Percentiles rank a stretch among this genome's conserved stretches.
phyloP scores from a whole-genome alignment of 768 basidiomycete species.

The Myochromella boudieri region DNA sequence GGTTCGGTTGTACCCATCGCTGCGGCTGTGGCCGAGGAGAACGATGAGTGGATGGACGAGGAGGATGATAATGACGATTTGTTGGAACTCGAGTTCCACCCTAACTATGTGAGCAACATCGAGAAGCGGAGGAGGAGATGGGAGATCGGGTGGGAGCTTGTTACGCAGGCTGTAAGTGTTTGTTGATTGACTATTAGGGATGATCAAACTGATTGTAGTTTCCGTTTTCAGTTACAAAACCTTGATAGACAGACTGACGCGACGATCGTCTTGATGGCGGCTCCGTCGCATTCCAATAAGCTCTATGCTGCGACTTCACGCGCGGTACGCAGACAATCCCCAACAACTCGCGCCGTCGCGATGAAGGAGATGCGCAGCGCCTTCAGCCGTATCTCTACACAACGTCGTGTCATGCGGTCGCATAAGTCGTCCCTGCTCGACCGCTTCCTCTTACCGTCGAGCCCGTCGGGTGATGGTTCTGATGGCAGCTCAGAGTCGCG shows the following conservation, averaged over 20 bases:
- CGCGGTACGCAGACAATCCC: slow-evolving; percentile 59
- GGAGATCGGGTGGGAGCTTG: slow-evolving; percentile 74
- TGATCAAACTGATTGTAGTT: slow-evolving; percentile 46
- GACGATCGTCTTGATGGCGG: slow-evolving; percentile 71
- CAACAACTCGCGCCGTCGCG: slow-evolving; percentile 43
- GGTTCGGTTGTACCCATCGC: slow-evolving; percentile 18
- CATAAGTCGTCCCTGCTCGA: slow-evolving; percentile 44
- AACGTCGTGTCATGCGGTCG: slow-evolving; percentile 48
- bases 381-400: slow-evolving; percentile 60
- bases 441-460: slow-evolving; percentile 46
- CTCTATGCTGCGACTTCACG: slow-evolving; percentile 66
- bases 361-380: slow-evolving; percentile 53
- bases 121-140: slow-evolving; percentile 71
- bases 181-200: slow-evolving; percentile 50
- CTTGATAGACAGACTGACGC: slow-evolving; percentile 81
- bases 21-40: slow-evolving; percentile 36
- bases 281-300: slow-evolving; percentile 72
- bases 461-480: slow-evolving; percentile 50
- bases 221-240: slow-evolving; percentile 59
- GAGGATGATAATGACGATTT: slow-evolving; percentile 73
- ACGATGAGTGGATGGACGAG: slow-evolving; percentile 71
- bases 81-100: slow-evolving; percentile 76
- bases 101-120: slow-evolving; percentile 60
- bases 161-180: slow-evolving; percentile 65
- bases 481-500: slow-evolving; percentile 51